Evolutionary conservation across 306 rosid genomes (phyloP).

Genomic region (Prunus persica): DNA sequence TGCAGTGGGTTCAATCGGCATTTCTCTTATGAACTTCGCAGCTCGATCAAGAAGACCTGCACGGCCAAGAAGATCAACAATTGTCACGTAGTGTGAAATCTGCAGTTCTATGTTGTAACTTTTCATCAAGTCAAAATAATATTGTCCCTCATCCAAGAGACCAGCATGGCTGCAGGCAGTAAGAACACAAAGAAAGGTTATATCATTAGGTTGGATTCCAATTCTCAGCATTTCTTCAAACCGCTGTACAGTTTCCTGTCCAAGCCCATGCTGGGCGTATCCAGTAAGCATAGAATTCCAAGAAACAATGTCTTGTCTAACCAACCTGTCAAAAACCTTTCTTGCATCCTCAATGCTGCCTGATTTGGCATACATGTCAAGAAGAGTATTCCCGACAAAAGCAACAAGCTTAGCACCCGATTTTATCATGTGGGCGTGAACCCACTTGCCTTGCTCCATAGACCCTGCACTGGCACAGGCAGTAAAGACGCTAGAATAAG

Average conservation of each 20-base stretch:
- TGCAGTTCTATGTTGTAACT: constrained; percentile 25
- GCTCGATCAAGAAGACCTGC: constrained; percentile 33
- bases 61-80: constrained; percentile 39
- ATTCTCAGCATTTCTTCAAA: constrained; percentile 31
- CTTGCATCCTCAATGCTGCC: constrained; percentile 34
- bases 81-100: constrained; percentile 29
- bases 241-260: constrained; percentile 19
- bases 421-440: constrained; percentile 36
- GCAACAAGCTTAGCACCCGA: constrained; percentile 23
- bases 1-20: constrained; percentile 25
- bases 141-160: constrained; percentile 26
- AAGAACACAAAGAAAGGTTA: constrained; percentile 32
- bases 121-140: constrained; percentile 31
- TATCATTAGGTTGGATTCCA: constrained; percentile 27
- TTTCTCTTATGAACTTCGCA: constrained; percentile 21
- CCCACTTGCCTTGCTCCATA: constrained; percentile 40
- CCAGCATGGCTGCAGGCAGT: constrained; percentile 34
- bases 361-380: constrained; percentile 38
- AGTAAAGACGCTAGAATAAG: constrained; percentile 29
- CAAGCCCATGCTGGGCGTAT: constrained; percentile 37
- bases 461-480: constrained; percentile 34
- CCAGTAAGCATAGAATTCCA: constrained; percentile 38
- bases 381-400: constrained; percentile 35
- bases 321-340: constrained; percentile 29
- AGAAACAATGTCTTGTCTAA: constrained; percentile 28